phyloP scores from a whole-genome alignment of 345 rosid genomes.

The Pistacia integerrima region DNA sequence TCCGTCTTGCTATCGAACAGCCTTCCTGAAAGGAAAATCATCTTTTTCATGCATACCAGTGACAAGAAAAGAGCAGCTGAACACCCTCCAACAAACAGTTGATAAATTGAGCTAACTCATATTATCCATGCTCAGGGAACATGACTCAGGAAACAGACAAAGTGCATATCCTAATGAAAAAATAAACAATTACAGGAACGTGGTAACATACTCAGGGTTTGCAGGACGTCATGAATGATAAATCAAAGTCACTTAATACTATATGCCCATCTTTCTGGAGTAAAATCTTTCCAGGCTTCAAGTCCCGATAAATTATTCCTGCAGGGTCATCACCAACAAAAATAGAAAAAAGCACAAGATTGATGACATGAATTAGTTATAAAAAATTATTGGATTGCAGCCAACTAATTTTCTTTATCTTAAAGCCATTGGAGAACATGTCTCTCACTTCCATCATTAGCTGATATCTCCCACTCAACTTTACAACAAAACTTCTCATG shows the following conservation, averaged over 20 bases:
- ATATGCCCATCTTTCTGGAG: conserved; percentile 85
- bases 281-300: conserved; percentile 95
- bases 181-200: too few species aligned
- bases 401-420: neutral
- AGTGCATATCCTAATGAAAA: neutral
- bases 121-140: neutral
- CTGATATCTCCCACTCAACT: neutral
- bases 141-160: neutral
- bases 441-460: neutral
- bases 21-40: neutral
- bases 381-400: neutral
- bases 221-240: conserved; percentile 88
- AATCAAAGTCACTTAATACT: conserved; percentile 87
- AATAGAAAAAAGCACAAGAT: neutral
- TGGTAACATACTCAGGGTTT: too few species aligned
- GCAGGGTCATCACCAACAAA: conserved; percentile 5
- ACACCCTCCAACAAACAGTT: neutral
- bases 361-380: neutral
- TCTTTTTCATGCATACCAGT: neutral
- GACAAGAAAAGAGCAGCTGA: neutral
- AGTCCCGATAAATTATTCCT: conserved; percentile 92
- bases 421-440: neutral
- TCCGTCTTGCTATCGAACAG: neutral
- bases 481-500: too few species aligned
- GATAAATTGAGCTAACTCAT: neutral